These are phyloP conservation scores for Tolypocladium ophioglossoides DNA, from an alignment of 2,329 filamentous ascomycete genomes.

Conservation along the genomic window DNA sequence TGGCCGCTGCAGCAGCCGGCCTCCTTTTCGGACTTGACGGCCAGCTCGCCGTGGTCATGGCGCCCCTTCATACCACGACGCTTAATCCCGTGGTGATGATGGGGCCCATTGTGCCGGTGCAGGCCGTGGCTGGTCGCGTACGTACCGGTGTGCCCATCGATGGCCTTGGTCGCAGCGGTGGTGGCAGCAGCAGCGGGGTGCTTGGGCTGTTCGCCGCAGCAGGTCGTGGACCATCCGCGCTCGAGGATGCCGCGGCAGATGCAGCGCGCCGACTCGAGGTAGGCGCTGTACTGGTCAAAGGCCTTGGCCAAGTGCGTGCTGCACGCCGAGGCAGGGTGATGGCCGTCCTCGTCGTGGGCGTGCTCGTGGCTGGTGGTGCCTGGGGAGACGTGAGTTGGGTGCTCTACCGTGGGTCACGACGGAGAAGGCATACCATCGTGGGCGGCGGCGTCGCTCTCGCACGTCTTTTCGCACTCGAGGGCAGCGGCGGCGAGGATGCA, in stretches of 20 bases:
- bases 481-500: conserved; percentile 20
- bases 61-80: conserved; percentile 8
- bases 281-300: conserved; percentile 22
- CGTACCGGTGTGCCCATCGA: background rate
- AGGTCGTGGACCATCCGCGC: conserved; percentile 13
- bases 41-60: conserved; percentile 3
- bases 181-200: background rate
- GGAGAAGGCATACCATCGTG: conserved; percentile 11
- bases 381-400: background rate
- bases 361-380: conserved; percentile 12
- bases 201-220: conserved; percentile 12
- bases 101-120: conserved; percentile 2
- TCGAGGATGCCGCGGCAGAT: conserved; percentile 25
- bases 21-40: conserved; percentile 2
- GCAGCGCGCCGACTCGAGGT: conserved; percentile 25
- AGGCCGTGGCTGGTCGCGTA: conserved; percentile 3
- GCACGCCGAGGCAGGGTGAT: conserved; percentile 16
- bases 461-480: conserved; percentile 18
- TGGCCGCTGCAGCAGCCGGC: conserved; percentile 5
- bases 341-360: conserved; percentile 15
- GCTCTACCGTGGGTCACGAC: background rate
- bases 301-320: conserved; percentile 19
- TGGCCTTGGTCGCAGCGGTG: background rate
- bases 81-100: conserved; percentile 12
- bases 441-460: conserved; percentile 10